Evolutionary conservation across 2,329 filamentous ascomycete species (phyloP).

Genomic region (Aspergillus proliferans): DNA sequence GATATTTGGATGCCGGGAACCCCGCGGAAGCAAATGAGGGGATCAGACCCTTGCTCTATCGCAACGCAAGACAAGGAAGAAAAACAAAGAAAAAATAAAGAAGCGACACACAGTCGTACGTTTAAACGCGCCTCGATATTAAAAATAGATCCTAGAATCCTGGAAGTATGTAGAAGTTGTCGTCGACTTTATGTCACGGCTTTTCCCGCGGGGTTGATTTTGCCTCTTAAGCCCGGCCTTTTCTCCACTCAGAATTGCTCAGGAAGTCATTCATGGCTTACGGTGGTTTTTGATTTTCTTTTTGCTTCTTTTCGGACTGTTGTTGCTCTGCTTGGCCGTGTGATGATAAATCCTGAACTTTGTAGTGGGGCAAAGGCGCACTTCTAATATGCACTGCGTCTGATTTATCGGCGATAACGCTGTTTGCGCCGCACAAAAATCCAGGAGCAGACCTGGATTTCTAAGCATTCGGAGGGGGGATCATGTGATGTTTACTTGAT

Average conservation of each 20-base stretch:
- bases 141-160: too few species aligned
- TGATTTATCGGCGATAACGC: constrained; percentile 8
- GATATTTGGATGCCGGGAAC: not conserved
- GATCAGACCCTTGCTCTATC: not conserved
- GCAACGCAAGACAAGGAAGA: not conserved
- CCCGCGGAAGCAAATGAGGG: constrained; percentile 10
- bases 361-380: constrained; percentile 11
- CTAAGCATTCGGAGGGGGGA: constrained; percentile 11
- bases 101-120: not conserved
- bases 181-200: not conserved
- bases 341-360: not conserved
- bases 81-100: not conserved
- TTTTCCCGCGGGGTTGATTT: not conserved
- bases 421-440: not conserved
- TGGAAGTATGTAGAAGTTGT: constrained; percentile 3
- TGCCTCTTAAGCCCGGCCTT: not conserved
- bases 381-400: not conserved
- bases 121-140: too few species aligned
- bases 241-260: not conserved
- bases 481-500: constrained; percentile 2
- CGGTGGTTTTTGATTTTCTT: not conserved
- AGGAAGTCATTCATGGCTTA: not conserved
- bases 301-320: not conserved
- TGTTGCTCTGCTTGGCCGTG: not conserved
- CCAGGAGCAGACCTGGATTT: constrained; percentile 8